phyloP scores from a whole-genome alignment of 106 monocot genomes.

The Dendrobium chrysotoxum region DNA sequence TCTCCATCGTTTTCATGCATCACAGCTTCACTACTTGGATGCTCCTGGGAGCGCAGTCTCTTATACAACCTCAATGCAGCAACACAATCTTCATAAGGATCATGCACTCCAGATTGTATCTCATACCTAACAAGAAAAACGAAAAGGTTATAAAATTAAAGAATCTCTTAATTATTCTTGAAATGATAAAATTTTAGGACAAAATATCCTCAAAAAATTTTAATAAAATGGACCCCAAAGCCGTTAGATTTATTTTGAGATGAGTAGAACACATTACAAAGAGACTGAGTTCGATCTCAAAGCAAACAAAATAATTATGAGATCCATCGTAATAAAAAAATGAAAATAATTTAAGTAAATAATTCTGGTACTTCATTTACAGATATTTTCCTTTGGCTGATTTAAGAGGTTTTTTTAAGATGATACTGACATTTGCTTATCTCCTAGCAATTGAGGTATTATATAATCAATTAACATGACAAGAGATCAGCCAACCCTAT shows the following conservation, averaged over 20 bases:
- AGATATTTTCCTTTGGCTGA: neutral
- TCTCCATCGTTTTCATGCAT: neutral
- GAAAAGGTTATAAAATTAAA: too few relatives aligned
- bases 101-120: slow-evolving; percentile 16
- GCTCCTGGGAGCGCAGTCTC: slow-evolving; percentile 3
- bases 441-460: too few relatives aligned
- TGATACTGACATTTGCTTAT: too few relatives aligned
- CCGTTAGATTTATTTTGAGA: neutral
- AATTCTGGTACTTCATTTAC: neutral
- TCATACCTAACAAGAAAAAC: slow-evolving; percentile 11
- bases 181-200: too few relatives aligned
- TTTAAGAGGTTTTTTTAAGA: neutral
- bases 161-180: too few relatives aligned
- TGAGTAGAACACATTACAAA: neutral
- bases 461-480: too few relatives aligned
- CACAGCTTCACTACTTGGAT: neutral
- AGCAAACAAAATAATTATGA: too few relatives aligned
- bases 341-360: neutral
- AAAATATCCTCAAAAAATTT: too few relatives aligned
- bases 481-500: too few relatives aligned
- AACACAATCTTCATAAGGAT: slow-evolving; percentile 19
- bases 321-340: too few relatives aligned
- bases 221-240: too few relatives aligned
- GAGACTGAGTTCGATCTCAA: too few relatives aligned
- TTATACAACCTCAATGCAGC: slow-evolving; percentile 17